Percentiles rank a stretch among this genome's conserved stretches.
phyloP scores from a whole-genome alignment of 805 yeast genomes.

The Sugiyamaella marilandica region DNA sequence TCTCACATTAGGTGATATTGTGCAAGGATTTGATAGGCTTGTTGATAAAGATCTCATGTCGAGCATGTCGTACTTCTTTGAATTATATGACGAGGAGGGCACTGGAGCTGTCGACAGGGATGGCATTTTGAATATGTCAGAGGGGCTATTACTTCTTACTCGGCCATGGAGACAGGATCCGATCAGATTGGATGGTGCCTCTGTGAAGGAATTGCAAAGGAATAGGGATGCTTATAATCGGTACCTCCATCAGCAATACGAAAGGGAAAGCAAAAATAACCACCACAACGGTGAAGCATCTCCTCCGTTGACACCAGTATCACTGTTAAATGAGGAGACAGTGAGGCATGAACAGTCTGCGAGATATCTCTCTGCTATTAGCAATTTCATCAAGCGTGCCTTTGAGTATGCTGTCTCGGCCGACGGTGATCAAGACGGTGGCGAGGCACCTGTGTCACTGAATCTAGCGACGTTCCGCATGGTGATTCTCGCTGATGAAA shows the following conservation, averaged over 20 bases:
- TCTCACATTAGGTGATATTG: constrained; percentile 64
- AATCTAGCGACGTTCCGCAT: constrained; percentile 86
- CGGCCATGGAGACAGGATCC: constrained; percentile 74
- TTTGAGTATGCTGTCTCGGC: constrained; percentile 84
- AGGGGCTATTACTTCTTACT: constrained; percentile 77
- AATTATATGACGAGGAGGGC: constrained; percentile 59
- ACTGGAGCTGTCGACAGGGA: constrained; percentile 68
- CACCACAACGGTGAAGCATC: constrained; percentile 16
- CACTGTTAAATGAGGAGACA: constrained; percentile 16
- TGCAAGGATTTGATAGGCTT: constrained; percentile 65
- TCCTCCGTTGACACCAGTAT: constrained; percentile 21
- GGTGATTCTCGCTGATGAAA: constrained; percentile 92
- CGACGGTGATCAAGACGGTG: constrained; percentile 28
- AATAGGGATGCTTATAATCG: constrained; percentile 5
- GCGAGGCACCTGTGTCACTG: constrained; percentile 36
- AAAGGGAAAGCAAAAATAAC: constrained; percentile 28
- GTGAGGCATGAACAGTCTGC: constrained; percentile 32
- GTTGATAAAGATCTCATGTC: constrained; percentile 72
- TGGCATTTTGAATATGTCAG: constrained; percentile 77
- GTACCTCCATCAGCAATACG: constrained; percentile 46
- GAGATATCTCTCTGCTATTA: constrained; percentile 79
- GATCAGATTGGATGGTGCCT: constrained; percentile 56
- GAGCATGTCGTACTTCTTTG: constrained; percentile 71
- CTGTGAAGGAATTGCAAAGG: constrained; percentile 58
- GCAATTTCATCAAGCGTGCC: constrained; percentile 78